Conservation (phyloP, 306 rosid genomes). For the Astragalus membranaceus region DNA sequence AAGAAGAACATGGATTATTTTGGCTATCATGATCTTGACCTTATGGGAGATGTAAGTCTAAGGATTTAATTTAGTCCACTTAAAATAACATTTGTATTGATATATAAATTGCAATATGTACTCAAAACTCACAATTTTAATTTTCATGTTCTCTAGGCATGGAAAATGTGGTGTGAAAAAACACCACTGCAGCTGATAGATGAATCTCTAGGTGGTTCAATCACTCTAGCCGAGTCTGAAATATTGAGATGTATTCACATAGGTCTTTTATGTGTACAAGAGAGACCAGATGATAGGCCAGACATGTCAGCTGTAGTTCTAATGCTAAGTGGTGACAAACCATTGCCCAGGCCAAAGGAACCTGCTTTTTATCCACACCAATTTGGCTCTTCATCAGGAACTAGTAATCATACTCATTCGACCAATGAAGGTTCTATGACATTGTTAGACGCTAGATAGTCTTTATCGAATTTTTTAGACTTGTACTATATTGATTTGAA, state of each 20-base stretch:
- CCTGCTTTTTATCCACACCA: constrained; percentile 30
- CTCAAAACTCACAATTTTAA: not conserved
- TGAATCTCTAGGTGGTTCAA: not conserved
- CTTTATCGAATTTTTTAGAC: not conserved
- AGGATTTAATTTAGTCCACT: not conserved
- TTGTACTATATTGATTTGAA: not conserved
- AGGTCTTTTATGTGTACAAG: constrained; percentile 35
- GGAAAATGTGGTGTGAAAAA: constrained; percentile 31
- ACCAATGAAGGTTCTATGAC: constrained; percentile 23
- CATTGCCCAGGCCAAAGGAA: constrained; percentile 28
- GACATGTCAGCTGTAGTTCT: constrained; percentile 27
- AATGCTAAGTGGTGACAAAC: constrained; percentile 35
- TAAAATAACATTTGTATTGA: not conserved
- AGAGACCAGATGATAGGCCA: constrained; percentile 34
- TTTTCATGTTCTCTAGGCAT: constrained; percentile 20
- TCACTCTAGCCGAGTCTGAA: not conserved
- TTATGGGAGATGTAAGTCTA: constrained; percentile 48
- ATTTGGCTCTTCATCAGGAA: constrained; percentile 13
- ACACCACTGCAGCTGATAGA: constrained; percentile 24
- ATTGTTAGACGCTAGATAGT: constrained; percentile 23
- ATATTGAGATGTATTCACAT: constrained; percentile 25
- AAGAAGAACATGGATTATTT: constrained; percentile 33
- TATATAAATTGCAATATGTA: not conserved
- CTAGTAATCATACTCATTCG: not conserved
- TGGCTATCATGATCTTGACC: constrained; percentile 27